Percentiles rank a stretch among this genome's conserved stretches.
Evolutionary conservation across 1,139 yeast species (phyloP).

Genomic region (Diutina sp.): DNA sequence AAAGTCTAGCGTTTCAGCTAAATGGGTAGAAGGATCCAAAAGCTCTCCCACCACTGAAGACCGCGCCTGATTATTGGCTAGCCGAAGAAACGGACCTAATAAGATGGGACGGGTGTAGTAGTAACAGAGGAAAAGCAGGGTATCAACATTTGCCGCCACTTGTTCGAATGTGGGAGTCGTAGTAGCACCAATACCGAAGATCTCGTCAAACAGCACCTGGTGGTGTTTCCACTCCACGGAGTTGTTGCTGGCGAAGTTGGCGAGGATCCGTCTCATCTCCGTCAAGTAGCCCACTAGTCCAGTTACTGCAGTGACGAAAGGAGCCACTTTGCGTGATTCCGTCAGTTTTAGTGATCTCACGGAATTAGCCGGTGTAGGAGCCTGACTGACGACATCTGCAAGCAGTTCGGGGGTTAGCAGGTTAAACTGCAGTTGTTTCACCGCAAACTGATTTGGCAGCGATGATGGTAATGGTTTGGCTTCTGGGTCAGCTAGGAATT

Average conservation of each 20-base stretch:
- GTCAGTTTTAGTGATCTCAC: not conserved
- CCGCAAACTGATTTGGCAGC: not conserved
- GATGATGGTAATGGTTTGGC: not conserved
- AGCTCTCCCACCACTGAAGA: slow-evolving; percentile 33
- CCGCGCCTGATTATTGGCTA: slow-evolving; percentile 62
- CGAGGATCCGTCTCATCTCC: not conserved
- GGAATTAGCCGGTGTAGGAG: not conserved
- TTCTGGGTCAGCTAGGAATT: not conserved
- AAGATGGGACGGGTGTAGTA: slow-evolving; percentile 53
- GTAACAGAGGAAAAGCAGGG: slow-evolving; percentile 69
- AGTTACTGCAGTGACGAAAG: not conserved
- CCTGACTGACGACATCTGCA: not conserved
- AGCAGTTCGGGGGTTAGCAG: not conserved
- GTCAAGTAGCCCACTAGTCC: not conserved
- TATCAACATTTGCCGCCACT: slow-evolving; percentile 35
- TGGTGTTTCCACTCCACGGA: not conserved
- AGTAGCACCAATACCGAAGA: not conserved
- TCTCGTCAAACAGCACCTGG: not conserved
- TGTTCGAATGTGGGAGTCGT: not conserved
- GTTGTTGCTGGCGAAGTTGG: not conserved
- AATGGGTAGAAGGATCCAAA: slow-evolving; percentile 26
- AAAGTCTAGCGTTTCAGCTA: slow-evolving; percentile 69
- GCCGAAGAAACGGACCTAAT: slow-evolving; percentile 71
- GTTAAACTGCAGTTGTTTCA: not conserved
- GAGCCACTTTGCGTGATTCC: not conserved